Base-by-base conservation (phyloP, 2,329 filamentous ascomycete genomes). In the Diaporthe citrichinensis region DNA sequence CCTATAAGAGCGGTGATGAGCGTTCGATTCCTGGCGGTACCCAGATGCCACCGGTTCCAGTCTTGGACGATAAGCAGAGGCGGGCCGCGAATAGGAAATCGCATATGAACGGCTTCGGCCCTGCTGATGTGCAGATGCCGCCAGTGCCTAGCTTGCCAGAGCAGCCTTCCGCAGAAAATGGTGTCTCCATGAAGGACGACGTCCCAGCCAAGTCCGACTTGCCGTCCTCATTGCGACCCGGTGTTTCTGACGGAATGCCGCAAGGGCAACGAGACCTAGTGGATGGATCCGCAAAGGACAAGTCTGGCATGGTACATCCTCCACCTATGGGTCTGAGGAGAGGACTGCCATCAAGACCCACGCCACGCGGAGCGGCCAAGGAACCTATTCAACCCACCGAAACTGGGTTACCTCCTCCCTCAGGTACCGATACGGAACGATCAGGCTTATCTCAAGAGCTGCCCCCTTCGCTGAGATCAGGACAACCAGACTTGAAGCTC, bases 41-140 rank as follows among this genome's bases (percentile, higher is more conserved):
- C 23, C 34, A 65, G 28, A 65, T 46, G 36, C 71, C 58, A 5
- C 71, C 71, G 0, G 28, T 25, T 17, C 49, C 58, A 34, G 25
- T 20, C 2, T 28, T 65, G 49, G 14, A 73, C 9, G 49, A 36
- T 7, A 65, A 65, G 71, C 34, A 73, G 4, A 73, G 61, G 25
- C 25, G 39, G 34, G 58, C 61, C 25, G 59, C 58, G 46, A 73
- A 73, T 36, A 57, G 71, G 39, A 73, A 65, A 17, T 73, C 71
- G 20, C 59, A 39, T 5, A 62, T 73, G n/a, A 61, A 61, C 14
- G 58, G 71, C n/a, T 55, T 53, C n/a, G 71, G 46, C 17, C 71
- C 58, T 55, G 8, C 39, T 3, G 46, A 65, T 25, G 9, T 65
- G 6, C 71, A 65, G 15, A 73, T 73, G 71, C 58, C 58, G 17